Conservation (phyloP, 2,329 filamentous ascomycete species). For the Acephala macrosclerotiorum region DNA sequence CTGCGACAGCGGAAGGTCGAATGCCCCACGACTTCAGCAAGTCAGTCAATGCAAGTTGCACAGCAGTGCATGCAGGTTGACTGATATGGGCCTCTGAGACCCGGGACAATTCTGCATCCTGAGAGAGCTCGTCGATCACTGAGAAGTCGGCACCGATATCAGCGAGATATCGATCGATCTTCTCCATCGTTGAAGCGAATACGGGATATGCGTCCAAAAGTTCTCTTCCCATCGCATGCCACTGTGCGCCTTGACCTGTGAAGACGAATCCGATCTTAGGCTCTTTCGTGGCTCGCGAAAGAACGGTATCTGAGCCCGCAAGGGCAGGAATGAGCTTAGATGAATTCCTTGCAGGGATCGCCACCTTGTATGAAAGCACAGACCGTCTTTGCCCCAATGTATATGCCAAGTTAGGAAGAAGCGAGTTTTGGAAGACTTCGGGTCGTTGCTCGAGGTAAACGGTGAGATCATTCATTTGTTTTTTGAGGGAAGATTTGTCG, state of each 20-base stretch:
- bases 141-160: constrained; percentile 45
- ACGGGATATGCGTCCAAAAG: constrained; percentile 44
- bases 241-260: constrained; percentile 42
- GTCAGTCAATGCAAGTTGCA: constrained; percentile 55
- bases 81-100: constrained; percentile 50
- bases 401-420: constrained; percentile 38
- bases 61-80: constrained; percentile 55
- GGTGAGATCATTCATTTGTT: constrained; percentile 30
- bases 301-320: constrained; percentile 44
- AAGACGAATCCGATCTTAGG: constrained; percentile 40
- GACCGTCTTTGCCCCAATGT: constrained; percentile 41
- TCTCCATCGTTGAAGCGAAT: constrained; percentile 45
- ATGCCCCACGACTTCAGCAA: constrained; percentile 54
- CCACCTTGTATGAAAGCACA: constrained; percentile 36
- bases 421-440: constrained; percentile 36
- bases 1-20: constrained; percentile 49
- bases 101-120: constrained; percentile 44
- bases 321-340: constrained; percentile 48
- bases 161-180: constrained; percentile 45
- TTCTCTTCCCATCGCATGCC: constrained; percentile 41
- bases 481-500: constrained; percentile 30
- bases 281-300: constrained; percentile 23
- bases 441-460: constrained; percentile 37
- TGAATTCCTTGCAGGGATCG: constrained; percentile 29
- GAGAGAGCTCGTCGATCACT: constrained; percentile 47